Percentiles rank a stretch among this genome's conserved stretches.
These are phyloP conservation scores for Trypanosomatidae sp. DNA, from an alignment of 208 protist species.

Conservation along the genomic window DNA sequence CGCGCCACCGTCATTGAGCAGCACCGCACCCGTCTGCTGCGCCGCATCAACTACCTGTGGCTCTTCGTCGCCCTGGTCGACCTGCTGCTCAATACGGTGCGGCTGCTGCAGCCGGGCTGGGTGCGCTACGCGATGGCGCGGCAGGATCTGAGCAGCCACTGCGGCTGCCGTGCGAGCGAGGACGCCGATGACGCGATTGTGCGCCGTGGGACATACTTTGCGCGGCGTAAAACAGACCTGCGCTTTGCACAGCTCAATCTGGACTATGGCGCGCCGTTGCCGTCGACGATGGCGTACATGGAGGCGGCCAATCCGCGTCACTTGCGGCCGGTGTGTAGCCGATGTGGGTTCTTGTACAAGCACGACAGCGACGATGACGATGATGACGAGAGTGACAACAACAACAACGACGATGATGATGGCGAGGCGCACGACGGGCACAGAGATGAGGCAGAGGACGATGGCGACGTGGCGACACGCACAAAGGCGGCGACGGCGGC, in stretches of 20 bases:
- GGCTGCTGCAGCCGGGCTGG: conserved; percentile 53
- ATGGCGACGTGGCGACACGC: too few species aligned
- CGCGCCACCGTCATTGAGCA: conserved; percentile 29
- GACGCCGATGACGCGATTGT: conserved; percentile 19
- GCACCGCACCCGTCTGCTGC: conserved; percentile 33
- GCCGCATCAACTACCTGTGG: conserved; percentile 51
- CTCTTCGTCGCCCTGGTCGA: conserved; percentile 55
- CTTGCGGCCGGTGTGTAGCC: conserved; percentile 46
- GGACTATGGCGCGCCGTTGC: conserved; percentile 67
- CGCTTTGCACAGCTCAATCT: conserved; percentile 62
- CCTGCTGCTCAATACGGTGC: conserved; percentile 59
- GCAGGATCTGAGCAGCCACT: conserved; percentile 40
- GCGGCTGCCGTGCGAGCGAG: conserved; percentile 27
- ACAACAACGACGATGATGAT: too few species aligned
- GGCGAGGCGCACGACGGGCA: too few species aligned
- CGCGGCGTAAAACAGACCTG: conserved; percentile 42
- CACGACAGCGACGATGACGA: too few species aligned
- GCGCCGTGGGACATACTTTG: conserved; percentile 35
- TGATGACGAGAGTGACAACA: too few species aligned
- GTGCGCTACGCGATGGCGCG: conserved; percentile 48
- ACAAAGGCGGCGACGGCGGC: too few species aligned
- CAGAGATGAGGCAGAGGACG: too few species aligned
- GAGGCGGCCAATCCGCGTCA: conserved; percentile 59
- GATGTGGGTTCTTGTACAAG: conserved; percentile 70
- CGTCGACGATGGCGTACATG: conserved; percentile 53